Evolutionary conservation across 768 basidiomycete species (phyloP).

Genomic region (Tricholoma terreum): DNA sequence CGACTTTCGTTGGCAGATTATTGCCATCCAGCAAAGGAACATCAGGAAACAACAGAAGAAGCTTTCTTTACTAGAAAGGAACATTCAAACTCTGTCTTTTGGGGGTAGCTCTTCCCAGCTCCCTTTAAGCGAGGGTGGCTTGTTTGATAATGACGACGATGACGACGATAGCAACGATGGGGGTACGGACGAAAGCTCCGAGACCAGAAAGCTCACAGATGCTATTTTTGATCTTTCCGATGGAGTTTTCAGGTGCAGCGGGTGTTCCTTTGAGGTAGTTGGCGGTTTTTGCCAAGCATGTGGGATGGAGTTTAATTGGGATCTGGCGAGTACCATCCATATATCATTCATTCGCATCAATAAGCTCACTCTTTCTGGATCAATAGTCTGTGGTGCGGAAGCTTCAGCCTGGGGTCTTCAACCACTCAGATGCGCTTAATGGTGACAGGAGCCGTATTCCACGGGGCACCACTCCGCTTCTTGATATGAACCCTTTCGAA

Average conservation of each 20-base stretch:
- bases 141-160: not conserved
- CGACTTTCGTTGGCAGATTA: not conserved
- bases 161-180: not conserved
- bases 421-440: not conserved
- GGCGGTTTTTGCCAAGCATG: not conserved
- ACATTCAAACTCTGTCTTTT: not conserved
- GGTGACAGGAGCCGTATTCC: constrained; percentile 10
- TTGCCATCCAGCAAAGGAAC: not conserved
- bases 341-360: not conserved
- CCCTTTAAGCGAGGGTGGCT: not conserved
- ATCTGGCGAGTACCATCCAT: not conserved
- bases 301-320: not conserved
- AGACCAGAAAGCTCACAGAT: not conserved
- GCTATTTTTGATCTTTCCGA: not conserved
- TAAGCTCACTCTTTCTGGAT: not conserved
- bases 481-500: constrained; percentile 9
- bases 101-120: not conserved
- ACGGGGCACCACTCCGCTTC: constrained; percentile 31
- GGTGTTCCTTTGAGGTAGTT: not conserved
- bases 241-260: not conserved
- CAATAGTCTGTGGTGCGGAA: not conserved
- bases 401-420: not conserved
- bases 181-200: no score
- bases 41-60: not conserved
- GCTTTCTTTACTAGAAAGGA: not conserved